phyloP scores from a whole-genome alignment of 2,329 filamentous ascomycete species.

The Talaromyces islandicus region DNA sequence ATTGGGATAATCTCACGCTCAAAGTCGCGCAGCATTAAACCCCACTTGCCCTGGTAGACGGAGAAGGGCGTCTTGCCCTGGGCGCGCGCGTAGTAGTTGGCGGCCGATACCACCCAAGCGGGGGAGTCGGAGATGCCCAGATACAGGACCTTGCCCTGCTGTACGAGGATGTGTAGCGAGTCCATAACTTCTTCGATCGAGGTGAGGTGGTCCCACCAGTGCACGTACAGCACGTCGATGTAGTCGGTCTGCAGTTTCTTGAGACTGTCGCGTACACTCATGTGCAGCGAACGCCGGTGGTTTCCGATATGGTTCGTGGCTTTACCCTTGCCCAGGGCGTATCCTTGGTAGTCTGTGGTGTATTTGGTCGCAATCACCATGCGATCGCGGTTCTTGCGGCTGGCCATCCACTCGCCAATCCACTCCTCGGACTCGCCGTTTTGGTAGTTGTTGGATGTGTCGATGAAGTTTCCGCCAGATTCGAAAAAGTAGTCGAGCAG shows the following conservation, averaged over 20 bases:
- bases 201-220: constrained; percentile 47
- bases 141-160: constrained; percentile 37
- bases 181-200: constrained; percentile 35
- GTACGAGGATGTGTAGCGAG: constrained; percentile 32
- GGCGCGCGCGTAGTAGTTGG: constrained; percentile 34
- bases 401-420: constrained; percentile 67
- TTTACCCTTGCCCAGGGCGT: constrained; percentile 35
- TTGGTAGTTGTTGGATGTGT: constrained; percentile 66
- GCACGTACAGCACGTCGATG: constrained; percentile 50
- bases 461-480: constrained; percentile 68
- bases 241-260: constrained; percentile 48
- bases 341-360: constrained; percentile 50
- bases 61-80: constrained; percentile 36
- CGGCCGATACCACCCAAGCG: constrained; percentile 35
- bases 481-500: constrained; percentile 63
- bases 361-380: constrained; percentile 68
- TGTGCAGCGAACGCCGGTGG: constrained; percentile 34
- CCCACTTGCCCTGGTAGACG: constrained; percentile 37
- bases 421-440: constrained; percentile 57
- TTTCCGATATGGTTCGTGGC: constrained; percentile 43
- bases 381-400: constrained; percentile 58
- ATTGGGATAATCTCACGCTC: constrained; percentile 39
- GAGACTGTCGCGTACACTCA: constrained; percentile 40
- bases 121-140: constrained; percentile 37
- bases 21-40: constrained; percentile 32